A percentile compares a stretch with the other conserved stretches of the same genome.
These are phyloP conservation scores for Scenedesmus sp. DNA, from an alignment of 163 green algal species.

Conservation along the genomic window DNA sequence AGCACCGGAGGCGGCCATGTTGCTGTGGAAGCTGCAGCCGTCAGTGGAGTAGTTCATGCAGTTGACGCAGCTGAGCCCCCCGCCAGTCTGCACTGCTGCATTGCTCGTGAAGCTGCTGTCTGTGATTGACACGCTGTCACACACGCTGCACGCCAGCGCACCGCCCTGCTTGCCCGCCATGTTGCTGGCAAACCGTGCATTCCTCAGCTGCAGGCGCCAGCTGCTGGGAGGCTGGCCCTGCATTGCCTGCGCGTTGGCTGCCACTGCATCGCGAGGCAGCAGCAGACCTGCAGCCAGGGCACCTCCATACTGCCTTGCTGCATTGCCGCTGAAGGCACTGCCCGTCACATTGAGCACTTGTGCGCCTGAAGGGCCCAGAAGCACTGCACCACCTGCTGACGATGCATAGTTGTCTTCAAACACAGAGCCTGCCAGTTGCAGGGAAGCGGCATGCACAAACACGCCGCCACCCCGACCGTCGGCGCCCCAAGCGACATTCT, in stretches of 20 bases:
- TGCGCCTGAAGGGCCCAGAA: conserved; percentile 8
- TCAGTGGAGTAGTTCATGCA: not conserved
- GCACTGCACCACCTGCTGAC: conserved; percentile 19
- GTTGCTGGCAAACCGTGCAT: not conserved
- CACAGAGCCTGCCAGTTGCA: not conserved
- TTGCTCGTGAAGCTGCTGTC: not conserved
- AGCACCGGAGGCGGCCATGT: conserved; percentile 21
- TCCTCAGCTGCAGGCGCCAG: not conserved
- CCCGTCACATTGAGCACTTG: not conserved
- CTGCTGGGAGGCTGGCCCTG: not conserved
- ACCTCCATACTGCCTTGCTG: conserved; percentile 23
- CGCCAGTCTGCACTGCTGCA: conserved; percentile 30
- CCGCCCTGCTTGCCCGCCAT: conserved; percentile 41
- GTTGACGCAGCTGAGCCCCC: conserved; percentile 33
- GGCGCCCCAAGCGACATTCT: conserved; percentile 20
- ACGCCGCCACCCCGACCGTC: conserved; percentile 25
- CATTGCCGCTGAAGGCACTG: conserved; percentile 4
- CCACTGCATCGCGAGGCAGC: conserved; percentile 33
- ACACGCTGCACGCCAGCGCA: conserved; percentile 31
- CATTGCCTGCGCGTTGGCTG: not conserved
- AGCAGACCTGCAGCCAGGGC: conserved; percentile 30
- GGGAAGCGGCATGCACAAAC: conserved; percentile 22
- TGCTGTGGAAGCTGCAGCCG: not conserved
- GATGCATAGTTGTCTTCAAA: conserved; percentile 10
- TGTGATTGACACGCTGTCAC: not conserved